Evolutionary conservation across 345 rosid species (phyloP).

Genomic region (Sonneratia caseolaris): DNA sequence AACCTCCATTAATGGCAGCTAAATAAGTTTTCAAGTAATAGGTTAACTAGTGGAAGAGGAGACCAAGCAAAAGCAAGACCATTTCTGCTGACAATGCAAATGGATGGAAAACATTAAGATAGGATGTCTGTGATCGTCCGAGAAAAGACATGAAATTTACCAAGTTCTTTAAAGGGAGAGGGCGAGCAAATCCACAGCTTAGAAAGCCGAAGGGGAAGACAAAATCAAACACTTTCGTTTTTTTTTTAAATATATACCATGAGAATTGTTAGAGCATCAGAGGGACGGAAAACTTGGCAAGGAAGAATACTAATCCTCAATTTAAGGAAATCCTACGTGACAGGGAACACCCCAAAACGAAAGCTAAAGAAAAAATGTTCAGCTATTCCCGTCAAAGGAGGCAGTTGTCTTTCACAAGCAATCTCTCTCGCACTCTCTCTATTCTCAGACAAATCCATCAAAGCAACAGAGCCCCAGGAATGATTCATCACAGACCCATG

Average conservation of each 20-base stretch:
- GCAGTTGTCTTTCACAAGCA: conserved; percentile 30
- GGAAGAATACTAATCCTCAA: conserved; percentile 33
- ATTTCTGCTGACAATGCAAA: neutral
- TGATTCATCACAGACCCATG: conserved; percentile 2
- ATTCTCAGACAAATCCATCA: conserved; percentile 7
- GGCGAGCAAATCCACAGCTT: neutral
- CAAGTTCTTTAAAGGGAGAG: neutral
- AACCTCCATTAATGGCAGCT: neutral
- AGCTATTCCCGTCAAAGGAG: conserved; percentile 24
- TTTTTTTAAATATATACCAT: no score
- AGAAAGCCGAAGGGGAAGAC: neutral
- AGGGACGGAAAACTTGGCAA: conserved; percentile 21
- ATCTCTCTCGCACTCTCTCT: conserved; percentile 13
- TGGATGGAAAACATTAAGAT: neutral
- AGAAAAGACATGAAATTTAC: neutral
- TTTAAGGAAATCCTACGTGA: conserved; percentile 29
- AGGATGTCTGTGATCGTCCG: neutral
- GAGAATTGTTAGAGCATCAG: neutral
- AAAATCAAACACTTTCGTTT: no score
- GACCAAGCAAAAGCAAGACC: neutral
- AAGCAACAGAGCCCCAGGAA: conserved; percentile 10
- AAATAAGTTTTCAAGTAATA: no score
- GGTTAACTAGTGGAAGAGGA: neutral
- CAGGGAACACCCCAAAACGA: conserved; percentile 28
- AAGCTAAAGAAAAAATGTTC: conserved; percentile 8